Evolutionary conservation across 495 filamentous ascomycete species (phyloP), one percentile per base, ranked within the genome.

Genomic region (Chaetomium fimeti): DNA sequence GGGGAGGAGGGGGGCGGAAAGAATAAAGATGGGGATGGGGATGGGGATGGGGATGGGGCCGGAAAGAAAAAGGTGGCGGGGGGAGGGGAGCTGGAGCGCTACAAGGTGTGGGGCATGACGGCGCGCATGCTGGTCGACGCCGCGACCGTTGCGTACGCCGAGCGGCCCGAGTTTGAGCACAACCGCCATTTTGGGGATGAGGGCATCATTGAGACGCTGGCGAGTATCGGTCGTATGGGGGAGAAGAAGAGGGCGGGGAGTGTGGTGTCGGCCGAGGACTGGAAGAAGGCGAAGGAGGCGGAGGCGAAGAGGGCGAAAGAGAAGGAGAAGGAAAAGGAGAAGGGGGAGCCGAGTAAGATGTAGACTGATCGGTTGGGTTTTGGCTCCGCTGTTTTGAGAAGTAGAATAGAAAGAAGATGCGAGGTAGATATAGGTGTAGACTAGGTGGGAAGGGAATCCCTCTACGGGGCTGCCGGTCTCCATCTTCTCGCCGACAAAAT

Each of bases 61-160:
- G 32, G 8, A 9, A 36, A 36, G 32, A 36, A 36, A 11, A 36
- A 36, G 32, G 12, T 9, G 32, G 8, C 3, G 8, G 32, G 32
- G 5, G 29, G 3, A 7, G 32, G 32, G 24, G 72, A 78, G 20
- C 64, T 83, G 11, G 79, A 78, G 53, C 79, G 87, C 20, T 93
- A 92, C 72, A 84, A 89, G 24, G 91, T 97, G 8, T 96, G 90
- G 81, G 92, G 92, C 22, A 93, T 96, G 90, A 97, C 93, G 53
- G 92, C 91, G 9, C 79, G 91, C 45, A 93, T 96, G 32, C 69
- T 96, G 45, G 89, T 96, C 4, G 93, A 97, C 74, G 87, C 88
- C 4, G 92, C 93, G 12, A 82, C 90, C 49, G 79, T 96, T 15
- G 93, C 93, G 47, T 97, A 93, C 74, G 87, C 75, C 3, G 78